Evolutionary conservation across 495 filamentous ascomycete genomes (phyloP).

Genomic region (Daldinia grandis): DNA sequence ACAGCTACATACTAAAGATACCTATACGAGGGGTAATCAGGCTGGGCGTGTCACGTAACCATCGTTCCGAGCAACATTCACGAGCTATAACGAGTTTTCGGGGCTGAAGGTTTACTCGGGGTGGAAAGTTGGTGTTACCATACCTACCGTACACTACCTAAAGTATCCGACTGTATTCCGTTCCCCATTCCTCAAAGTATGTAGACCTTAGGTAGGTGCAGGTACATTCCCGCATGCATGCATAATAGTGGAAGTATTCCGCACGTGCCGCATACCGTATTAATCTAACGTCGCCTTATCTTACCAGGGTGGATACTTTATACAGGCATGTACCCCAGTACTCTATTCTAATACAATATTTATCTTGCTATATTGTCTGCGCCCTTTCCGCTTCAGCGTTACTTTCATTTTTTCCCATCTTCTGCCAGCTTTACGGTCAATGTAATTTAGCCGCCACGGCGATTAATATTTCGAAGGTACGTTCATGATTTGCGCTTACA

Average conservation of each 20-base stretch:
- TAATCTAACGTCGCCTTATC: constrained; percentile 37
- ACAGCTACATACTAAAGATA: background rate
- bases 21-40: constrained; percentile 1
- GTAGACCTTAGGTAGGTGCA: constrained; percentile 21
- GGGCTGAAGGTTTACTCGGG: constrained; percentile 8
- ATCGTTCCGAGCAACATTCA: constrained; percentile 28
- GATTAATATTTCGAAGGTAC: constrained; percentile 22
- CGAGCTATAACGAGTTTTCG: constrained; percentile 1
- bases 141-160: constrained; percentile 30
- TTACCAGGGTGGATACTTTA: background rate
- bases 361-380: constrained; percentile 18
- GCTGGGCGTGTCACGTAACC: constrained; percentile 36
- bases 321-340: constrained; percentile 1
- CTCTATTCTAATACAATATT: constrained; percentile 12
- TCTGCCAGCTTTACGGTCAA: constrained; percentile 17
- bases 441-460: constrained; percentile 35
- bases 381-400: constrained; percentile 9
- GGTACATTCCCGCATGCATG: constrained; percentile 12
- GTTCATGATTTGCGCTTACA: background rate
- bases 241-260: constrained; percentile 17
- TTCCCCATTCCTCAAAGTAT: background rate
- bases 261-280: constrained; percentile 39
- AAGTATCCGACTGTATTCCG: constrained; percentile 5
- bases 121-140: constrained; percentile 19
- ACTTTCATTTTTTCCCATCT: constrained; percentile 17